Evolutionary conservation across 768 basidiomycete genomes (phyloP).

Genomic region (Dentipellis fragilis): DNA sequence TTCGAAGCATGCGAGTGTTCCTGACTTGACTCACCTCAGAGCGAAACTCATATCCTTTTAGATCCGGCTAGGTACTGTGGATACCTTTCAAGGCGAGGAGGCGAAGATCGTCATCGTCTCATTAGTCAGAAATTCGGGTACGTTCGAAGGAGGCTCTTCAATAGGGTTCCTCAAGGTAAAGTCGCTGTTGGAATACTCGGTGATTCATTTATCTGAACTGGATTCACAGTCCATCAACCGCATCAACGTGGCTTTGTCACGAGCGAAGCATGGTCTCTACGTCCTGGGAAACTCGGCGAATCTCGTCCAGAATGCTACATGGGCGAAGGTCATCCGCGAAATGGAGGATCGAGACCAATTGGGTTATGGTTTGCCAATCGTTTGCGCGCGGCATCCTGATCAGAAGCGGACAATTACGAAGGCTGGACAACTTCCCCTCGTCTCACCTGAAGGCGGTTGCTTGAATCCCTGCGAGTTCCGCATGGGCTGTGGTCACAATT

Average conservation of each 20-base stretch:
- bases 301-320: constrained; percentile 43
- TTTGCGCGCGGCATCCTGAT: constrained; percentile 10
- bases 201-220: neutral
- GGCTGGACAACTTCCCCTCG: constrained; percentile 6
- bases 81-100: constrained; percentile 74
- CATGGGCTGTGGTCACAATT: constrained; percentile 22
- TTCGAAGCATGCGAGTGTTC: constrained; percentile 37
- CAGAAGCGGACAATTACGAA: neutral
- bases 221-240: constrained; percentile 20
- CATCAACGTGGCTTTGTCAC: constrained; percentile 54
- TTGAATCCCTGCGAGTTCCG: constrained; percentile 18
- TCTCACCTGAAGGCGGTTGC: constrained; percentile 21
- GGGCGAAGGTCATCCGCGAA: constrained; percentile 48
- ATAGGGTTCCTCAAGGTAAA: constrained; percentile 71
- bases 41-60: no score
- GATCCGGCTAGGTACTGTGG: constrained; percentile 65
- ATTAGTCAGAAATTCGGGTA: constrained; percentile 61
- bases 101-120: constrained; percentile 66
- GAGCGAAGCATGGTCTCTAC: constrained; percentile 65
- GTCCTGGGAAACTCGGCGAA: constrained; percentile 60
- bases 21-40: no score
- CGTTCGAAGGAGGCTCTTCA: constrained; percentile 24
- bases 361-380: constrained; percentile 1
- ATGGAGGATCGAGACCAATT: constrained; percentile 33
- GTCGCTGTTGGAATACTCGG: no score